Base-by-base conservation (phyloP, 306 rosid species). In the Sesbania bispinosa region DNA sequence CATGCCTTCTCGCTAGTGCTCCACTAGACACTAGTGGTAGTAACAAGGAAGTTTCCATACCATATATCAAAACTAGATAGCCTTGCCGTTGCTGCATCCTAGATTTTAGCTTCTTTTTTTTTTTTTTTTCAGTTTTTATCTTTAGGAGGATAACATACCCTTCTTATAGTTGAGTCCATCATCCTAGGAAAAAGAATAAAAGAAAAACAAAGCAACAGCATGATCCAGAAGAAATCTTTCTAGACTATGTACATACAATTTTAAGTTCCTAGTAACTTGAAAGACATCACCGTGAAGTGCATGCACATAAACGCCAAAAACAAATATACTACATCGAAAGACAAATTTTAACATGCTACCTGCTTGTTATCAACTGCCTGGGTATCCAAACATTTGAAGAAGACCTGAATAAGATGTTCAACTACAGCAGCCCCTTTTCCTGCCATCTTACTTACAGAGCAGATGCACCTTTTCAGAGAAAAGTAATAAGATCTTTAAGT, bases 351-450 rank as follows among this genome's bases (percentile, higher is more conserved):
- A 57, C 23, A 47, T 10, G 30, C 20, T 21, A 94, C 98, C 98
- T 91, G 92, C 77, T 89, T 89, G 82, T 89, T 94, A 67, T 88
- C 96, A 57, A 82, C 79, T 60, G 90, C 85, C 61, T 76, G 81
- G 9, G 86, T 78, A 71, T 90, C 95, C 89, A 94, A 86, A 77
- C 85, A 84, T 77, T 85, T 94, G 84, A 80, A 91, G 81, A 91
- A 94, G 43, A 83, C 67, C 77, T 89, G 96, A 82, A 91, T 88
- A 75, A 94, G 97, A 71, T 91, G 79, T 85, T 89, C 88, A 48
- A 94, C 80, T 13, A 89, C 90, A 71, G 76, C 55, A 43, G 88
- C 92, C 35, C 96, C 99, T 69, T 88, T 85, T 66, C 99, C 97
- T 30, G 89, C 86, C 53, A 87, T 83, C 79, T 85, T 91, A 80